phyloP scores from a whole-genome alignment of 495 filamentous ascomycete genomes.

The Aspergillus bridgeri region DNA sequence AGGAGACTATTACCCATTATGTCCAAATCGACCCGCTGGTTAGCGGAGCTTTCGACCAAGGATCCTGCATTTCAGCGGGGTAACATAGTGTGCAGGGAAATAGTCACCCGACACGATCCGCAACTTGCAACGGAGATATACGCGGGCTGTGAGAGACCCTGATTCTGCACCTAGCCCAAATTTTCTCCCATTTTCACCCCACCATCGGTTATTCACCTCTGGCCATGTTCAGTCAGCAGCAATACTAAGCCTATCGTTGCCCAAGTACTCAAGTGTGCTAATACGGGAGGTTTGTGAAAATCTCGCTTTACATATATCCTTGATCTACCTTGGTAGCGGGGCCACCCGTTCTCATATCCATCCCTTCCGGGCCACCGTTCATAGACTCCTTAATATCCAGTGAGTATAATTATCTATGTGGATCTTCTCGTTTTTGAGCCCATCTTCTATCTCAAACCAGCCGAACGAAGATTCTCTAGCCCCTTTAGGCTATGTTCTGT shows the following conservation, averaged over 20 bases:
- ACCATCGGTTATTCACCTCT: background rate
- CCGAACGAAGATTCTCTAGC: background rate
- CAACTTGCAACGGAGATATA: background rate
- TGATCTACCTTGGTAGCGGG: background rate
- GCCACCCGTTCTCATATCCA: background rate
- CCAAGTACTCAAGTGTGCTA: background rate
- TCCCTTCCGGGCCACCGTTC: no score
- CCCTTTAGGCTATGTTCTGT: background rate
- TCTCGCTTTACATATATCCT: background rate
- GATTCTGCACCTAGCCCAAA: background rate
- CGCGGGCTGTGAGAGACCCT: background rate
- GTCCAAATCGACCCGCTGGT: slow-evolving; percentile 43
- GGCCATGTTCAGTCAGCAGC: background rate
- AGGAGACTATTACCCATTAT: slow-evolving; percentile 35
- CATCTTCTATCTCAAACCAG: background rate
- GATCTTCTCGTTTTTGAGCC: background rate
- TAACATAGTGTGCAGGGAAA: slow-evolving; percentile 36
- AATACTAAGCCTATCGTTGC: background rate
- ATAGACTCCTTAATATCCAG: background rate
- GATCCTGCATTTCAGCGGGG: slow-evolving; percentile 45
- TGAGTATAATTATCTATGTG: background rate
- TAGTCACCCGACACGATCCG: slow-evolving; percentile 13
- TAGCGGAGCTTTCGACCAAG: slow-evolving; percentile 37
- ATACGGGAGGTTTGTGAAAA: background rate
- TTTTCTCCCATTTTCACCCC: no score